Evolutionary conservation across 768 basidiomycete species (phyloP).

Genomic region (Galerina sulciceps): DNA sequence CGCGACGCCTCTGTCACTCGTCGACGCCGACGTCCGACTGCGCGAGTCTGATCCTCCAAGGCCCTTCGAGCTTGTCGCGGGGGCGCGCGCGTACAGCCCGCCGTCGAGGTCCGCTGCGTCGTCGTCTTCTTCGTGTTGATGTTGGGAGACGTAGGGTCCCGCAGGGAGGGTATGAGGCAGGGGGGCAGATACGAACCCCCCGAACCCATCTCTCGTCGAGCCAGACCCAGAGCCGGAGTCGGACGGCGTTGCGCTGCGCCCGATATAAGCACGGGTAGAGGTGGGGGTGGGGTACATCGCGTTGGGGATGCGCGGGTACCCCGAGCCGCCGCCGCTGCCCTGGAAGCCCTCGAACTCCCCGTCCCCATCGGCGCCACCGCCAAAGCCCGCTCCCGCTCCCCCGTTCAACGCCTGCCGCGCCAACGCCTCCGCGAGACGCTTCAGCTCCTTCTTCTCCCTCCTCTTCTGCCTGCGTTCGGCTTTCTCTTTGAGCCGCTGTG

Average conservation of each 20-base stretch:
- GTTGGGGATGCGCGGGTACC: slow-evolving; percentile 22
- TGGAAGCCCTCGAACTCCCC: slow-evolving; percentile 71
- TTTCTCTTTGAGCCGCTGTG: slow-evolving; percentile 45
- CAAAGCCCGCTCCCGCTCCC: not conserved
- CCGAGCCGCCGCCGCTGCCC: slow-evolving; percentile 43
- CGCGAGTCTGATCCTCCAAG: slow-evolving; percentile 60
- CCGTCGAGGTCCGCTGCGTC: slow-evolving; percentile 65
- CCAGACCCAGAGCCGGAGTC: slow-evolving; percentile 21
- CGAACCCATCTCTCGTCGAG: slow-evolving; percentile 11
- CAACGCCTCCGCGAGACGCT: slow-evolving; percentile 41
- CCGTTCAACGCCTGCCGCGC: slow-evolving; percentile 19
- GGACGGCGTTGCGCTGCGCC: slow-evolving; percentile 6
- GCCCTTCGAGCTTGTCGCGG: slow-evolving; percentile 23
- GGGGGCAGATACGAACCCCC: slow-evolving; percentile 13
- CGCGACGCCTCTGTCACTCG: slow-evolving; percentile 27
- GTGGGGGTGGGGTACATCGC: slow-evolving; percentile 6
- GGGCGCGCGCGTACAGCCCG: slow-evolving; percentile 50
- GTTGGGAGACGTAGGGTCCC: slow-evolving; percentile 3
- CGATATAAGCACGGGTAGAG: too few species aligned
- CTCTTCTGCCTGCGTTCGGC: slow-evolving; percentile 52
- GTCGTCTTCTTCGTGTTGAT: slow-evolving; percentile 36
- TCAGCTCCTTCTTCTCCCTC: slow-evolving; percentile 49
- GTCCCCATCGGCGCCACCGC: slow-evolving; percentile 31
- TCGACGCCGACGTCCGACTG: slow-evolving; percentile 61
- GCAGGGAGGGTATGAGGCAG: slow-evolving; percentile 5